Conservation (phyloP, 208 protist species). For the Trypanosoma rangeli region DNA sequence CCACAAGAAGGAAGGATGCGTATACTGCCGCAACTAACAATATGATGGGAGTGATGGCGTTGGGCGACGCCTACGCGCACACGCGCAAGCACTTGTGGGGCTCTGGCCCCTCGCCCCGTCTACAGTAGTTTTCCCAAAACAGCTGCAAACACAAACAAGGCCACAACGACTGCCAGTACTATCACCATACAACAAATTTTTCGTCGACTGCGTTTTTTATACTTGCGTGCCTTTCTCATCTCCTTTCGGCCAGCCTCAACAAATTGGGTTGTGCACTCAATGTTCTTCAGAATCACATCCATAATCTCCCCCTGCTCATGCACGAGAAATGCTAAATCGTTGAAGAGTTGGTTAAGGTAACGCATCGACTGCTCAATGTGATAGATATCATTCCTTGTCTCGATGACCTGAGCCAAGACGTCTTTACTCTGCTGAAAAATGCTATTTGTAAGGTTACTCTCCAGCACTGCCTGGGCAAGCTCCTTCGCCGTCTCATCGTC, state of each 20-base stretch:
- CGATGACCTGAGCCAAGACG: slow-evolving; percentile 77
- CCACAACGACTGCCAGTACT: slow-evolving; percentile 39
- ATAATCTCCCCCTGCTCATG: slow-evolving; percentile 87
- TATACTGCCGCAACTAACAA: neutral
- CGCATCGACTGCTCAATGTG: slow-evolving; percentile 89
- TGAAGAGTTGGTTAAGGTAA: slow-evolving; percentile 86
- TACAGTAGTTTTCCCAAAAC: slow-evolving; percentile 36
- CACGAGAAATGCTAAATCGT: slow-evolving; percentile 87
- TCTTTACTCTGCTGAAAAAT: slow-evolving; percentile 92
- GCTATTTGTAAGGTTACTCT: slow-evolving; percentile 70
- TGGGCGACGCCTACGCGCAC: neutral
- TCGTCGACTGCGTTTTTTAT: slow-evolving; percentile 73
- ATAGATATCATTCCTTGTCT: slow-evolving; percentile 90
- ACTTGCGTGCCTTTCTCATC: slow-evolving; percentile 76
- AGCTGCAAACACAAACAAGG: slow-evolving; percentile 49
- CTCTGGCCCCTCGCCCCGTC: neutral
- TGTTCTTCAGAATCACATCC: slow-evolving; percentile 84
- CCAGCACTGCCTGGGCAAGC: slow-evolving; percentile 76
- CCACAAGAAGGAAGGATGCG: neutral
- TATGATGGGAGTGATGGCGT: neutral
- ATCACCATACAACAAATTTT: slow-evolving; percentile 74
- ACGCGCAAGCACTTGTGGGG: neutral
- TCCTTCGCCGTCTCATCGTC: slow-evolving; percentile 70
- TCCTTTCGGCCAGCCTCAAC: slow-evolving; percentile 64
- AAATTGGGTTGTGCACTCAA: slow-evolving; percentile 53